Percentiles rank a stretch among this genome's conserved stretches.
Conservation (phyloP, 352 stramenopile genomes). For the Thalassiosira livingstoniorum region DNA sequence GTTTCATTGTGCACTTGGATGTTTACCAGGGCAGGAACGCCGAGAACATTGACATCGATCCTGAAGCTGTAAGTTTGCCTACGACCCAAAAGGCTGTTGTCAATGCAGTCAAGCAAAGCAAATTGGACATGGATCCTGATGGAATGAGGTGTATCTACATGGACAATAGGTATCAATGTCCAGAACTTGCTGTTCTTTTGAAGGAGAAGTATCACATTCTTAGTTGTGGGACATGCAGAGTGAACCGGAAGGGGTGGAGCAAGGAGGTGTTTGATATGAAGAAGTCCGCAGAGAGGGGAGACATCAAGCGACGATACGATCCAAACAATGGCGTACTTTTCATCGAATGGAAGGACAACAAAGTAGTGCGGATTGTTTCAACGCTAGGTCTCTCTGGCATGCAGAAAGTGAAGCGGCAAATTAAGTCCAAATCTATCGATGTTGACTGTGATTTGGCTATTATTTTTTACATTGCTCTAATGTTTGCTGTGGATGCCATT, state of each 20-base stretch:
- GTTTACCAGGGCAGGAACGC: constrained; percentile 46
- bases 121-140: constrained; percentile 1
- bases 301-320: constrained; percentile 10
- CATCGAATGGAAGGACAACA: constrained; percentile 34
- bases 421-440: neutral
- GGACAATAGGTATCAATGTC: constrained; percentile 30
- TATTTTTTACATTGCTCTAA: constrained; percentile 1
- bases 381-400: constrained; percentile 20
- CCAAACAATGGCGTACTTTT: constrained; percentile 2
- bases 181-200: constrained; percentile 26
- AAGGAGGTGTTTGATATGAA: constrained; percentile 13
- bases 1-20: constrained; percentile 39
- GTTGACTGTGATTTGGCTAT: constrained; percentile 11
- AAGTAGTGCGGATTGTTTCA: constrained; percentile 28
- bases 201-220: constrained; percentile 22
- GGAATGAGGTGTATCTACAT: constrained; percentile 15
- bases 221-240: constrained; percentile 7
- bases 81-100: constrained; percentile 39
- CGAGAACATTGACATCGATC: constrained; percentile 22
- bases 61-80: constrained; percentile 8
- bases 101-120: constrained; percentile 30
- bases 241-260: constrained; percentile 15
- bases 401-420: constrained; percentile 8
- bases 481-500: constrained; percentile 21
- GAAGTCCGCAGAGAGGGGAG: neutral